Evolutionary conservation across 495 filamentous ascomycete genomes (phyloP), one percentile per base, ranked within the genome.

Genomic region (Podospora bellae-mahoneyi): DNA sequence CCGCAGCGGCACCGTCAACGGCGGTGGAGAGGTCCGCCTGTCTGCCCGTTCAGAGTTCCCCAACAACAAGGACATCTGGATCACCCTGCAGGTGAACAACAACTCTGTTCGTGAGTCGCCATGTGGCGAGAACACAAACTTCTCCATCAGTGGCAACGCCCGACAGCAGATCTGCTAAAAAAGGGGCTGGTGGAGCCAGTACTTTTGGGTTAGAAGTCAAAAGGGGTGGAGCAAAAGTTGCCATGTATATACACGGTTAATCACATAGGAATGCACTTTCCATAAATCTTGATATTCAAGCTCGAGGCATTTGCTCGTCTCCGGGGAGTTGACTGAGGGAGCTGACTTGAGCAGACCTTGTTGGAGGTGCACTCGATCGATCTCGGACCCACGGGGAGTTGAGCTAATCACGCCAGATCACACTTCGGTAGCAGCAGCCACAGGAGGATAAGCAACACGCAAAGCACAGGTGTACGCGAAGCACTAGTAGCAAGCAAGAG

Each of bases 1-100:
- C 70, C 68, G 66, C 5, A 69, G 78, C n/a, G 81, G 81, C 0
- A 82, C 73, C 4, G 79, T 83, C 55, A 70, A 75, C 4, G 81
- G 81, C 2, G 81, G 81, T 1, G 81, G 81, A 0, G 80, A 83
- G 74, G 80, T 83, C 20, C 73, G 81, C 19, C 53, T 83, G 30
- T 58, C 80, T 13, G 79, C 80, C 3, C 71, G 81, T 30, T 64
- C 71, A 26, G 81, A 83, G 72, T 83, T 83, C 67, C 71, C 79
- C 15, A 81, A 81, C 44, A 82, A 73, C 39, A 69, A 67, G 19
- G 81, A 82, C 54, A 76, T 82, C 34, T 75, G 65, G 58, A 78
- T 83, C 58, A 79, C 71, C n/a, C 58, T 80, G 59, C 74, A 70
- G 48, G 80, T 82, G 13, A 72, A 81, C 64, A 66, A 73, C 54